Percentiles rank a stretch among this genome's conserved stretches.
These are phyloP conservation scores for Ustulina deusta DNA, from an alignment of 2,329 filamentous ascomycete genomes.

Conservation along the genomic window DNA sequence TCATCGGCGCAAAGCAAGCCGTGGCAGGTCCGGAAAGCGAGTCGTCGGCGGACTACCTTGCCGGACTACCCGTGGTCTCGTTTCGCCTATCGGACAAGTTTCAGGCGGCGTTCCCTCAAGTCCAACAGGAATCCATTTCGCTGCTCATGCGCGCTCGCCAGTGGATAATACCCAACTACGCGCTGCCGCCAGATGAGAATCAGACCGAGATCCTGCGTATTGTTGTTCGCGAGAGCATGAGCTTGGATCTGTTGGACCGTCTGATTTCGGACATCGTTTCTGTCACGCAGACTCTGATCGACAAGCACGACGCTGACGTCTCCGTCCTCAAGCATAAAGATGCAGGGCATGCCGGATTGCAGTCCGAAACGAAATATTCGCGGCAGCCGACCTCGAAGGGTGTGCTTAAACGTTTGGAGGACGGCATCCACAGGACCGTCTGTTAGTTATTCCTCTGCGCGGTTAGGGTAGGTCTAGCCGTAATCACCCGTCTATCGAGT, in stretches of 20 bases:
- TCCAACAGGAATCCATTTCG: constrained; percentile 73
- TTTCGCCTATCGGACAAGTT: constrained; percentile 73
- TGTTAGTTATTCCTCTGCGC: constrained; percentile 40
- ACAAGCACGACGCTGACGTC: constrained; percentile 64
- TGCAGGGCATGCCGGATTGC: constrained; percentile 14
- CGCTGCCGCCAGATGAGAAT: constrained; percentile 71
- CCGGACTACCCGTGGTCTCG: constrained; percentile 75
- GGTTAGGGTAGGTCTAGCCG: background rate
- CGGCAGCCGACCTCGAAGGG: constrained; percentile 24
- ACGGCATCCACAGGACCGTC: constrained; percentile 51
- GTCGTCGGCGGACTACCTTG: constrained; percentile 70
- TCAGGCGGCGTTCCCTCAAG: constrained; percentile 68
- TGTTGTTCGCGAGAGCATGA: constrained; percentile 75
- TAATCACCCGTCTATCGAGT: background rate
- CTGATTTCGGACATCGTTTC: constrained; percentile 70
- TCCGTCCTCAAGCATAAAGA: constrained; percentile 55
- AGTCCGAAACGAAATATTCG: constrained; percentile 6
- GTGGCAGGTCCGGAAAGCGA: constrained; percentile 58
- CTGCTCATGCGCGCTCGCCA: constrained; percentile 73
- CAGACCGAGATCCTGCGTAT: constrained; percentile 75
- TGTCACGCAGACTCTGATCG: constrained; percentile 72
- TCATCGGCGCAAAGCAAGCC: constrained; percentile 52
- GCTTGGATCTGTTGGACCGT: constrained; percentile 73
- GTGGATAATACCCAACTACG: constrained; percentile 79
- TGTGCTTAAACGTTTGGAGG: constrained; percentile 42